These are phyloP conservation scores for Lineolata rhizophorae DNA, from an alignment of 495 filamentous ascomycete species.

Conservation along the genomic window DNA sequence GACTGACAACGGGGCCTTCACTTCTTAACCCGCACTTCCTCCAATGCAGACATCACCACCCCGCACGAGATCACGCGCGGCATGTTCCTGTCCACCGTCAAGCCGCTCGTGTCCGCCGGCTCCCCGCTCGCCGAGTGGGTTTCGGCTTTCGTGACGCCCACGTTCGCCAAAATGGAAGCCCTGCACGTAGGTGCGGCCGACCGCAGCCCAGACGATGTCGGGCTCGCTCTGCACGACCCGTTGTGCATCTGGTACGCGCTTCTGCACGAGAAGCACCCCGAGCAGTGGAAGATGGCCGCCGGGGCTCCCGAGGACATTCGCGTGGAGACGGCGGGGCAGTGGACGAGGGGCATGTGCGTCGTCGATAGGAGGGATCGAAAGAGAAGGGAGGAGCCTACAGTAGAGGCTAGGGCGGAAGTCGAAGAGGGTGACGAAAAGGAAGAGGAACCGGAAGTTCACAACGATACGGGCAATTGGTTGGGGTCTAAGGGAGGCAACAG, in stretches of 20 bases:
- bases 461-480: conserved; percentile 57
- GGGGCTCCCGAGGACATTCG: conserved; percentile 44
- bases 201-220: conserved; percentile 26
- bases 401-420: too few relatives aligned
- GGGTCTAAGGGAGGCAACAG: conserved; percentile 49
- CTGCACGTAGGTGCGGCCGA: conserved; percentile 25
- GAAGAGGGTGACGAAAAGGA: conserved; percentile 27
- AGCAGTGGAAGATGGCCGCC: background rate
- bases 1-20: background rate
- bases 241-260: conserved; percentile 74
- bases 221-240: conserved; percentile 69
- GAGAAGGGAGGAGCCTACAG: conserved; percentile 28
- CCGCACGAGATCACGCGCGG: conserved; percentile 42
- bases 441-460: conserved; percentile 29
- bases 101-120: conserved; percentile 26
- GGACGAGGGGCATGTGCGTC: conserved; percentile 82
- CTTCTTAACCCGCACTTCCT: background rate
- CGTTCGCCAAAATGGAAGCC: conserved; percentile 49
- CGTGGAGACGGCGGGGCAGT: conserved; percentile 74
- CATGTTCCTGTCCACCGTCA: conserved; percentile 33
- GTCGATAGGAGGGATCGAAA: conserved; percentile 43
- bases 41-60: conserved; percentile 41
- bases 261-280: too few relatives aligned
- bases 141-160: conserved; percentile 49
- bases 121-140: conserved; percentile 75